Percentiles rank a stretch among this genome's conserved stretches.
Conservation (phyloP, 1,284 basidiomycete species). For the Hemileia vastatrix region DNA sequence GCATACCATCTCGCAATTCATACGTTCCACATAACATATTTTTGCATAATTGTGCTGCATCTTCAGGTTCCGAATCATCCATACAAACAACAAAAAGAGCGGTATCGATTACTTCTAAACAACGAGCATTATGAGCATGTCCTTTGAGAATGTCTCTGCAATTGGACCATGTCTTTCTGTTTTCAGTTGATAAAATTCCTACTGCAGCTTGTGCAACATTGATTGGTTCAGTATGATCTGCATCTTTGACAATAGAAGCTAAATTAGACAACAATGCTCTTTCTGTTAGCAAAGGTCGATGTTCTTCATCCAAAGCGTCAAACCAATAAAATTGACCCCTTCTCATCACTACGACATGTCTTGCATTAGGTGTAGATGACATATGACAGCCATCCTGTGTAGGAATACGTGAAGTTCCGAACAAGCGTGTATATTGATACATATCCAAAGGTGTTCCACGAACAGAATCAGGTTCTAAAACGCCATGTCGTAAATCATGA, state of each 20-base stretch:
- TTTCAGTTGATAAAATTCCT: constrained; percentile 82
- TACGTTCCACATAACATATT: constrained; percentile 85
- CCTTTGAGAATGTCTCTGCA: constrained; percentile 60
- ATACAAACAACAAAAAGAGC: constrained; percentile 89
- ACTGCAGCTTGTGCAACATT: constrained; percentile 68
- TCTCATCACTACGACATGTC: constrained; percentile 78
- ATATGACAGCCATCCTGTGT: constrained; percentile 87
- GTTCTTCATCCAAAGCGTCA: constrained; percentile 63
- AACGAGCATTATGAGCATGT: constrained; percentile 59
- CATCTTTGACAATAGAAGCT: constrained; percentile 78
- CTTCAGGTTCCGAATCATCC: constrained; percentile 70
- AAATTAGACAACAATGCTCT: constrained; percentile 79
- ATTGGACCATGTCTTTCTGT: constrained; percentile 79
- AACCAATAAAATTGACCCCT: constrained; percentile 74
- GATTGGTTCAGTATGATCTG: constrained; percentile 67
- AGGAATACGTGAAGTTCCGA: constrained; percentile 87
- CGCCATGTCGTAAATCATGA: constrained; percentile 75
- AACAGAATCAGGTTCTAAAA: constrained; percentile 71
- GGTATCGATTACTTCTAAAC: constrained; percentile 60
- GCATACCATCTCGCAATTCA: constrained; percentile 63
- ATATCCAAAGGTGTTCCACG: constrained; percentile 77
- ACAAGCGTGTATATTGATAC: constrained; percentile 82
- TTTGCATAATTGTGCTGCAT: constrained; percentile 65
- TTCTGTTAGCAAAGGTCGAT: constrained; percentile 76
- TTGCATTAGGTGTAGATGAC: constrained; percentile 61